Evolutionary conservation across 257 asterid species (phyloP).

Genomic region (Paraleonurus japonicus): DNA sequence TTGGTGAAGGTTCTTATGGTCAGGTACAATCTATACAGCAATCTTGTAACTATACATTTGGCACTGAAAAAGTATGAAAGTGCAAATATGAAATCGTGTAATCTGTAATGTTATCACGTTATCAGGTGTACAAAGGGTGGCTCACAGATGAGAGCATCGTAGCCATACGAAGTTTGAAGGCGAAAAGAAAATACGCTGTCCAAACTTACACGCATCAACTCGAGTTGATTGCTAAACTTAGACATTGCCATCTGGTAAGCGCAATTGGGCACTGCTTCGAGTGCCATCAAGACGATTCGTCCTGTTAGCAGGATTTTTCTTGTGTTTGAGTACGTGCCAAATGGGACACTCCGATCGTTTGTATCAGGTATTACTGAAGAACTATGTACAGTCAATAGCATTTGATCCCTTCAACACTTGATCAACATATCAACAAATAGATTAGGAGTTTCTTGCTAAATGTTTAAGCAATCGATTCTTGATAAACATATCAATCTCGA

Average conservation of each 20-base stretch:
- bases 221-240: constrained; percentile 61
- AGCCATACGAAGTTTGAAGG: constrained; percentile 60
- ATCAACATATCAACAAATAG: too few species aligned
- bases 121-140: constrained; percentile 69
- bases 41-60: background rate
- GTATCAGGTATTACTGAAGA: constrained; percentile 48
- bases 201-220: constrained; percentile 72
- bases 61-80: background rate
- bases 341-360: constrained; percentile 54
- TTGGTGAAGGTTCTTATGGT: constrained; percentile 61
- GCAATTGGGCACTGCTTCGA: constrained; percentile 86
- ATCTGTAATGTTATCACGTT: background rate
- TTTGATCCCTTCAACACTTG: too few species aligned
- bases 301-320: constrained; percentile 49
- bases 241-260: constrained; percentile 71
- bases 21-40: constrained; percentile 45
- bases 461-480: background rate
- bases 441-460: too few species aligned
- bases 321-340: constrained; percentile 66
- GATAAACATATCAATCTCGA: background rate
- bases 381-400: too few species aligned
- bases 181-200: constrained; percentile 46
- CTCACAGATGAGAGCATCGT: constrained; percentile 60
- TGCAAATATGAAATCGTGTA: background rate
- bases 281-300: constrained; percentile 60